These are phyloP conservation scores for Phanerochaete carnosa DNA, from an alignment of 768 basidiomycete species.

Conservation along the genomic window DNA sequence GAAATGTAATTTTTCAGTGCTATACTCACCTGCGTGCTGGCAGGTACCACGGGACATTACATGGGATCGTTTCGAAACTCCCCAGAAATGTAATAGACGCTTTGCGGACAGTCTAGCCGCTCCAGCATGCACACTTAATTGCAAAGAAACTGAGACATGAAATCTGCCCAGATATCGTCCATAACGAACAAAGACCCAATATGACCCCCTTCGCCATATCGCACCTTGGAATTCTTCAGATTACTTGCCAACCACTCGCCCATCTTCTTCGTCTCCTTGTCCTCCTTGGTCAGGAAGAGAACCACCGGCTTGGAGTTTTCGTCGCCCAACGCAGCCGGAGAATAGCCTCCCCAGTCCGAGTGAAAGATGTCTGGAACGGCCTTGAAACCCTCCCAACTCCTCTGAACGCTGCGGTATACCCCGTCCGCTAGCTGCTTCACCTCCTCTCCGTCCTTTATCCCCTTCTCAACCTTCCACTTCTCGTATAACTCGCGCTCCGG, in stretches of 20 bases:
- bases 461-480: constrained; percentile 39
- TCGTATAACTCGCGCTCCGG: constrained; percentile 30
- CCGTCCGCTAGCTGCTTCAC: constrained; percentile 40
- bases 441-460: constrained; percentile 40
- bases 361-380: constrained; percentile 40
- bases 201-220: constrained; percentile 46
- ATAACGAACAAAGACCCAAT: constrained; percentile 42
- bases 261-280: constrained; percentile 28
- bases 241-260: constrained; percentile 46
- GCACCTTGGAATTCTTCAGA: constrained; percentile 42
- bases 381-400: constrained; percentile 51
- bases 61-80: no score
- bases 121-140: background rate
- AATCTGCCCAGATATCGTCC: constrained; percentile 42
- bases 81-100: background rate
- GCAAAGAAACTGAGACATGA: constrained; percentile 2
- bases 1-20: no score
- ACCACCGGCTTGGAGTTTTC: constrained; percentile 44
- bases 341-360: constrained; percentile 45
- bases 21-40: no score
- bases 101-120: background rate
- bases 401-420: constrained; percentile 43
- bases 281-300: constrained; percentile 40
- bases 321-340: constrained; percentile 44
- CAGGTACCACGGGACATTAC: no score